Evolutionary conservation across 164 flowering plant species (phyloP).

Genomic region (Berberis thunbergii): DNA sequence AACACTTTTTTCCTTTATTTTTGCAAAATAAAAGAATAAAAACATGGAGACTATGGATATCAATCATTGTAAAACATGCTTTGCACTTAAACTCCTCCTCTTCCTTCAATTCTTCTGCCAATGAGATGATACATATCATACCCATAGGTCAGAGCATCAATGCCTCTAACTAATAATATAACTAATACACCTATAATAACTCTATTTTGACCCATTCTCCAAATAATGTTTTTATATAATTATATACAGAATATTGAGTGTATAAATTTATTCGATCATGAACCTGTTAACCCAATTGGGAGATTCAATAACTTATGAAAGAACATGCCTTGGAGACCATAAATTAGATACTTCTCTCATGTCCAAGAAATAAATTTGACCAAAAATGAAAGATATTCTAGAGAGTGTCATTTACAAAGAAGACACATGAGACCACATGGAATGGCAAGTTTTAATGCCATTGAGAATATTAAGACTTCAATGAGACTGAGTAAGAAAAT

Average conservation of each 20-base stretch:
- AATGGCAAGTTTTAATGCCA: slow-evolving; percentile 10
- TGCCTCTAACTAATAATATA: no score
- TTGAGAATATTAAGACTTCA: slow-evolving; percentile 4
- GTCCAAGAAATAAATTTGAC: slow-evolving; percentile 11
- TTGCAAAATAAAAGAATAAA: no score
- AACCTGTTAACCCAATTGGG: background rate
- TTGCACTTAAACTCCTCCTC: background rate
- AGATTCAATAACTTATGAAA: slow-evolving; percentile 3
- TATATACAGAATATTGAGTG: no score
- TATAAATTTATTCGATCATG: no score
- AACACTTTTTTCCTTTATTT: no score
- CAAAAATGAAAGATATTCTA: background rate
- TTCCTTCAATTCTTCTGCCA: no score
- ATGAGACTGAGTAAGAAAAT: slow-evolving; percentile 7
- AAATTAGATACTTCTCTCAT: slow-evolving; percentile 9
- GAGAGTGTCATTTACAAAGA: background rate
- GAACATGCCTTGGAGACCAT: background rate
- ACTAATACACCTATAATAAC: background rate
- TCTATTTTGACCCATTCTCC: background rate
- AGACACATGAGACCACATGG: slow-evolving; percentile 54
- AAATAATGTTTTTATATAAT: no score
- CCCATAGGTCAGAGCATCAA: no score
- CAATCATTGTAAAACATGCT: slow-evolving; percentile 2
- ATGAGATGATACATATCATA: no score
- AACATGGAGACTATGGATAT: background rate